These are phyloP conservation scores for Sphaerulina vaccinii DNA, from an alignment of 2,329 filamentous ascomycete genomes.

Conservation along the genomic window DNA sequence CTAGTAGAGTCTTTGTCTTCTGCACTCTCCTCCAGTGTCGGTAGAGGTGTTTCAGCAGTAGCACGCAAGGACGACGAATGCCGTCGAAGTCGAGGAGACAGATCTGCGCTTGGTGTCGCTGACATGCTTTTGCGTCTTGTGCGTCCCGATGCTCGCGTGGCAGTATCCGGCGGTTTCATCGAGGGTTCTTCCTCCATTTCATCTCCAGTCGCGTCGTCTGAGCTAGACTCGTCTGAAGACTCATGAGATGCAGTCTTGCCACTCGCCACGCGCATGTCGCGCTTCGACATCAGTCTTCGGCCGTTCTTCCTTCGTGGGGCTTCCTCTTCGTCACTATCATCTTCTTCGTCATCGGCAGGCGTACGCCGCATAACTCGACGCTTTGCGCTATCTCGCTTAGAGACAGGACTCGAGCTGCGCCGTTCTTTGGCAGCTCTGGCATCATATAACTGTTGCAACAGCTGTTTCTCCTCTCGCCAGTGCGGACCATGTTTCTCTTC, in stretches of 20 bases:
- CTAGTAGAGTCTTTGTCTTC: constrained; percentile 20
- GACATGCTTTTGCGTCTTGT: constrained; percentile 34
- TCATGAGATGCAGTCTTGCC: constrained; percentile 33
- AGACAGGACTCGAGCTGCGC: constrained; percentile 38
- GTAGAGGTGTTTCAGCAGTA: constrained; percentile 23
- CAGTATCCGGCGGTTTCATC: constrained; percentile 33
- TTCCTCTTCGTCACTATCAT: constrained; percentile 26
- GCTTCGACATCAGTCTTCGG: constrained; percentile 37
- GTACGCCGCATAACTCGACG: constrained; percentile 25
- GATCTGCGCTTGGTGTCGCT: constrained; percentile 22
- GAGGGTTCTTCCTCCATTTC: constrained; percentile 18
- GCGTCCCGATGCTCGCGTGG: constrained; percentile 27
- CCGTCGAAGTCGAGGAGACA: constrained; percentile 27
- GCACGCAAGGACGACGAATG: constrained; percentile 31
- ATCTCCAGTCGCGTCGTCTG: constrained; percentile 23
- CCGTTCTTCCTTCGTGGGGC: constrained; percentile 35
- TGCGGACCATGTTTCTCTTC: constrained; percentile 77
- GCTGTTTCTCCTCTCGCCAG: constrained; percentile 83
- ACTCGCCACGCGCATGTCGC: constrained; percentile 37
- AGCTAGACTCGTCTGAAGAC: constrained; percentile 30
- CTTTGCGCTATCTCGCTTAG: constrained; percentile 35
- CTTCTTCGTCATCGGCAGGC: constrained; percentile 17
- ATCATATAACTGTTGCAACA: constrained; percentile 75
- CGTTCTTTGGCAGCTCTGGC: constrained; percentile 38
- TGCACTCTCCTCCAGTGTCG: constrained; percentile 29